Evolutionary conservation across 2,329 filamentous ascomycete species (phyloP), one percentile per base, ranked within the genome.

Genomic region (Coniochaeta hoffmannii): DNA sequence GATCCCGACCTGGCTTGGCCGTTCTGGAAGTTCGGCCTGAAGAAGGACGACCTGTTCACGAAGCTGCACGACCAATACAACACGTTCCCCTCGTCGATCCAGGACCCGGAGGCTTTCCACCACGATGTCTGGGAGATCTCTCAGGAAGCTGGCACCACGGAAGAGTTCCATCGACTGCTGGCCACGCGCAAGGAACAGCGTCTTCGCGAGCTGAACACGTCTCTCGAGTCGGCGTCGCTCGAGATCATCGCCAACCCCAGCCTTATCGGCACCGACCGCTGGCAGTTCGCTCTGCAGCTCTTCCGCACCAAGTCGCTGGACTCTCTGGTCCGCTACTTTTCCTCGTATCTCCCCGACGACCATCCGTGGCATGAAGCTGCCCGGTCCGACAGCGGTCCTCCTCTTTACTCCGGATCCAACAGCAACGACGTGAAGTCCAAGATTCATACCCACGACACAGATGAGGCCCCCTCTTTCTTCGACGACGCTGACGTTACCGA

Each of bases 21-120:
- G 44, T 76, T 77, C 62, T 84, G 81, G 80, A 83, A 83, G 68
- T 84, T 83, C 72, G 80, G 79, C 64, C 76, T 83, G 76, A 82
- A 80, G 73, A 76, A 75, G 65, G 75, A 77, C 56, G 80, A 82
- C 63, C 77, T 83, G 68, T 77, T 77, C 65, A 78, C 76, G 54
- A 79, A 75, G 53, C 76, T 84, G 12, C 79, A 83, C 62, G 77
- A 82, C 60, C 76, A 78, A 65, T 84, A 82, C 70, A 84, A 84
- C 69, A 83, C 81, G 50, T 70, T 83, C 54, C 69, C 76, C 53
- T 77, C 77, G 53, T 71, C 76, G 49, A 76, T 84, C 30, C 80
- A 82, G 63, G 81, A 84, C 67, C 77, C 79, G 60, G 77, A 82
- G 59, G 80, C 81, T 53, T 84, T 84, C 58, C 79, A 83, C 65